Percentiles rank a stretch among this genome's conserved stretches.
Conservation (phyloP, 2,329 filamentous ascomycete genomes). For the Helotiales sp. region DNA sequence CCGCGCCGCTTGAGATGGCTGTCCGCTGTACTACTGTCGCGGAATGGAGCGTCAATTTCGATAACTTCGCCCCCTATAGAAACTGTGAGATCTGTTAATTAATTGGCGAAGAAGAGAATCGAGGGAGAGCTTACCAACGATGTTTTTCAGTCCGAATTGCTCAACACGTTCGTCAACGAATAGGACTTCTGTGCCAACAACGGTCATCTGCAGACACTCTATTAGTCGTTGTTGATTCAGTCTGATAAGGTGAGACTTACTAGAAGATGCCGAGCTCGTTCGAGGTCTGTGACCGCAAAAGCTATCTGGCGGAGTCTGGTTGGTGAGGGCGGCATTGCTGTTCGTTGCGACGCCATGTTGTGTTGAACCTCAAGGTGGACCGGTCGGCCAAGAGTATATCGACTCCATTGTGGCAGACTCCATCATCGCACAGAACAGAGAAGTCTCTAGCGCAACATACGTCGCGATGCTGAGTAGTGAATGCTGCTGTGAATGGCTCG, state of each 20-base stretch:
- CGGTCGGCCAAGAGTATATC: not conserved
- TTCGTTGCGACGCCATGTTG: not conserved
- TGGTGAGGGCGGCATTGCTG: slow-evolving; percentile 7
- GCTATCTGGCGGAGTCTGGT: slow-evolving; percentile 26
- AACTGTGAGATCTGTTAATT: slow-evolving; percentile 28
- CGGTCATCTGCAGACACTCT: slow-evolving; percentile 12
- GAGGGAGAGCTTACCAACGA: slow-evolving; percentile 17
- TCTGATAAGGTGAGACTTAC: not conserved
- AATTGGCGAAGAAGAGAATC: not conserved
- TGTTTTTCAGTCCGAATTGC: slow-evolving; percentile 27
- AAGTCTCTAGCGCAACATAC: no score
- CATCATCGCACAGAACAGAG: not conserved
- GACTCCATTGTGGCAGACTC: not conserved
- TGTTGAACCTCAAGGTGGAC: not conserved
- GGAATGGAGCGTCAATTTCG: slow-evolving; percentile 42
- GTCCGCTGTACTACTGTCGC: slow-evolving; percentile 40
- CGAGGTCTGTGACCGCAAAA: slow-evolving; percentile 19
- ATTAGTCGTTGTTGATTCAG: not conserved
- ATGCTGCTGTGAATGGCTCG: not conserved
- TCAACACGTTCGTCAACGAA: slow-evolving; percentile 20
- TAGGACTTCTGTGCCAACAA: slow-evolving; percentile 22
- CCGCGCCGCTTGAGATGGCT: slow-evolving; percentile 42
- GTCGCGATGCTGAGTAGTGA: not conserved
- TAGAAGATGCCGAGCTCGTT: slow-evolving; percentile 17
- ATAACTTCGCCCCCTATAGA: slow-evolving; percentile 45